Evolutionary conservation across 1,284 basidiomycete species (phyloP), one percentile per base, ranked within the genome.

Genomic region (Rhodotorula sp.): DNA sequence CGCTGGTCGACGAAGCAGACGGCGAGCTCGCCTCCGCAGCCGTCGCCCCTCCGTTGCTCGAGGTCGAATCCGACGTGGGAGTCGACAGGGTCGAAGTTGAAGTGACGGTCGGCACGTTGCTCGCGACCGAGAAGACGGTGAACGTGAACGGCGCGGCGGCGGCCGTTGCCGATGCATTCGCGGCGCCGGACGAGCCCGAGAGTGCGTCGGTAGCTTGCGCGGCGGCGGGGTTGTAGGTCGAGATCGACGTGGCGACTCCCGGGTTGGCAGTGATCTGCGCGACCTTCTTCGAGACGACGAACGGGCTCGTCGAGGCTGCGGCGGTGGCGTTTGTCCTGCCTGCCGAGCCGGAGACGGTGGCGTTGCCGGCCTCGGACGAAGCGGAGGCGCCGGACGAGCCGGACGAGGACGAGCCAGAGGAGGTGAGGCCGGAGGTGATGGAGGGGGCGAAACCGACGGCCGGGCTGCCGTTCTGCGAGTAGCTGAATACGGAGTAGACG

Each of bases 371-470:
- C 20, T 65, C 59, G 30, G 57, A 46, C 20, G 48, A 24, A 29
- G 27, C 47, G 19, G 63, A 55, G 20, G 59, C 36, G 39, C 34
- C 10, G 11, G 56, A 59, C 17, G 49, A 22, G 29, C 29, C 39
- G 2, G 34, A 29, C 20, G 67, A 61, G 8, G 59, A 48, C 2
- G 58, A 30, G 36, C 54, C 44, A 5, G 59, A 36, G 17, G 59
- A 3, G 10, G 59, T 54, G 29, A 60, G 34, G 10, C 66, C 72
- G 6, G 66, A 58, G 5, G 73, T 74, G 49, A 64, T 55, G 11
- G 70, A 71, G 13, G 46, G 39, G 13, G 73, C 74, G 51, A 75
- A 73, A 2, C 72, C 74, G 55, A 75, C 74, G 8, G 74, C 72
- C 9, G 74, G 74, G 2, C 59, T 24, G 27, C 74, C 74, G 55